phyloP scores from a whole-genome alignment of 2,329 filamentous ascomycete genomes.

The Thelonectria discophora region DNA sequence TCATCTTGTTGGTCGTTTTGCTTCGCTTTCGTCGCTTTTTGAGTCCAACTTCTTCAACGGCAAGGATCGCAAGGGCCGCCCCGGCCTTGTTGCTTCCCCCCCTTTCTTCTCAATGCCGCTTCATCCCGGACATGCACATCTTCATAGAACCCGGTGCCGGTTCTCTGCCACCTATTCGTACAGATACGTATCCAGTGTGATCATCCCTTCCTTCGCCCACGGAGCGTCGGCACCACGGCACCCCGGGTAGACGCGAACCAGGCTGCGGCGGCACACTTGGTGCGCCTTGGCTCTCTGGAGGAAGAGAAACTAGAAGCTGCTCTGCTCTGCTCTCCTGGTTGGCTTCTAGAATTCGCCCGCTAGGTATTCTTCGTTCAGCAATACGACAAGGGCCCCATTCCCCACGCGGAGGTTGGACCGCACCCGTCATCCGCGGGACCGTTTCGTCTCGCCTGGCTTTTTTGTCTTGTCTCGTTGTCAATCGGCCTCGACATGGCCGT shows the following conservation, averaged over 20 bases:
- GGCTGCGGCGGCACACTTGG: too few relatives aligned
- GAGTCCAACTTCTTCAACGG: neutral
- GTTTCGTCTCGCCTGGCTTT: slow-evolving; percentile 12
- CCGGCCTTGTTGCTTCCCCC: neutral
- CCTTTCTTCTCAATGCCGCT: slow-evolving; percentile 11
- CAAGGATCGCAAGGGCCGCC: slow-evolving; percentile 7
- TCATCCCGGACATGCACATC: slow-evolving; percentile 11
- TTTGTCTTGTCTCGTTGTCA: neutral
- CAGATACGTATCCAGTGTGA: too few relatives aligned
- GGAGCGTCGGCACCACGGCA: slow-evolving; percentile 29
- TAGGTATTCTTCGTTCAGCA: too few relatives aligned
- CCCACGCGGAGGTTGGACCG: slow-evolving; percentile 16
- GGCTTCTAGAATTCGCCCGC: slow-evolving; percentile 17
- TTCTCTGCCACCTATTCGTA: too few relatives aligned
- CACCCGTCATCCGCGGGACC: slow-evolving; percentile 1
- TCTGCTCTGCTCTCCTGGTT: too few relatives aligned
- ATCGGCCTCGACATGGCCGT: neutral
- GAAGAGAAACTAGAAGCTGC: too few relatives aligned
- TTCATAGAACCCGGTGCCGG: too few relatives aligned
- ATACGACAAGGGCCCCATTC: slow-evolving; percentile 9
- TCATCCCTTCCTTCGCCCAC: too few relatives aligned
- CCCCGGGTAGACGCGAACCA: slow-evolving; percentile 14
- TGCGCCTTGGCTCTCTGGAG: too few relatives aligned
- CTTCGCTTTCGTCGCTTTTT: too few relatives aligned
- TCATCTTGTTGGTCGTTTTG: too few relatives aligned